Evolutionary conservation across 352 stramenopile genomes (phyloP), one percentile per base, ranked within the genome.

Genomic region (Pythium periplocum): DNA sequence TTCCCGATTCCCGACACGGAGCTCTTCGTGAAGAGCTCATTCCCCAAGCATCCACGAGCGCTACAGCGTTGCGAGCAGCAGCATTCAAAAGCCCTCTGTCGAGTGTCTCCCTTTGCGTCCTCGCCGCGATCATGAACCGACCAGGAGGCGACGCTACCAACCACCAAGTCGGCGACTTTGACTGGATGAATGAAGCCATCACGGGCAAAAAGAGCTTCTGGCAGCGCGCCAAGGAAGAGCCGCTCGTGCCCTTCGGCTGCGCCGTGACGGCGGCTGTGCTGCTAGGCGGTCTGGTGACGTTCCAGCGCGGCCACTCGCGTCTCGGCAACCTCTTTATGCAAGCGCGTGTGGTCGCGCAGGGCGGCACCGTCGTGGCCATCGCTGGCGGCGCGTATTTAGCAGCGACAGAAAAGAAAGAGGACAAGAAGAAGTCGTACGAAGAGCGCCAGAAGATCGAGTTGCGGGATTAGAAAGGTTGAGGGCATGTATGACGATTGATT

Each of bases 261-360:
- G 66, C 67, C n/a, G 44, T 80, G 17, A 93, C 83, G 4, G 62
- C 73, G 12, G 66, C 60, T 12, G 73, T 94, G 58, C 66, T 94
- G 35, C 32, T 83, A 3, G 83, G 83, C 39, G 83, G 83, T 1
- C 69, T 92, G 43, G 53, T 68, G 37, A 88, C 83, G 30, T 94
- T 94, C 48, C 67, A 87, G 45, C 69, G 54, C 33, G 81, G 80
- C 37, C 73, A 87, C 40, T 88, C 81, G 44, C 86, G 87, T 62
- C 71, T 90, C 39, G 71, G 77, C 53, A 90, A 92, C 61, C 71
- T 72, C 44, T 94, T 92, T 60, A 94, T 94, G 83, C 79, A 90
- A 55, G 81, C 79, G 43, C 79, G 83, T 17, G 77, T 94, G 36
- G 57, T 90, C 38, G 64, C 67, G 47, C 83, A 94, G 59, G 79